Conservation (phyloP, 2,329 filamentous ascomycete species). For the Penicillium italicum region DNA sequence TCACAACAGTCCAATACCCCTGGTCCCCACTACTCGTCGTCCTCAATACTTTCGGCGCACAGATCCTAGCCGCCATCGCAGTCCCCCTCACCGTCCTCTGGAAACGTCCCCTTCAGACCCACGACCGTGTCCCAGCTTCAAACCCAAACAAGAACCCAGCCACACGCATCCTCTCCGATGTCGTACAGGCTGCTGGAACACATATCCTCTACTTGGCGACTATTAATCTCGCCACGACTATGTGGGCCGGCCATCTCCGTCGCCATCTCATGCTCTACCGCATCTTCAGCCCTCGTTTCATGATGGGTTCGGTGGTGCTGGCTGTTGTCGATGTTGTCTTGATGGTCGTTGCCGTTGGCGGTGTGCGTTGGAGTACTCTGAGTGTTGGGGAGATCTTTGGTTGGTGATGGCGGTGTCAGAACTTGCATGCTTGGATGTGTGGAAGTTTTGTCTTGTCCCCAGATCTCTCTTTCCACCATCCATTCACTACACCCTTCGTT, state of each 20-base stretch:
- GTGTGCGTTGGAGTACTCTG: slow-evolving; percentile 70
- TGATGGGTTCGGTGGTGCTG: slow-evolving; percentile 71
- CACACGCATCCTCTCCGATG: slow-evolving; percentile 58
- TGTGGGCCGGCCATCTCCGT: slow-evolving; percentile 82
- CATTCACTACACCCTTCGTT: neutral
- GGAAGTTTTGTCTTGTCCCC: neutral
- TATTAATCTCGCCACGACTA: slow-evolving; percentile 78
- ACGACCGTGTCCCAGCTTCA: slow-evolving; percentile 41
- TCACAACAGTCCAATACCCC: slow-evolving; percentile 78
- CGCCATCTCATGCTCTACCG: slow-evolving; percentile 95
- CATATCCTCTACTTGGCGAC: slow-evolving; percentile 80
- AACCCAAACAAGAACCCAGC: slow-evolving; percentile 26
- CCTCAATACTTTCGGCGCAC: slow-evolving; percentile 84
- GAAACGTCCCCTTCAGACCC: slow-evolving; percentile 78
- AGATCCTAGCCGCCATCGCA: slow-evolving; percentile 74
- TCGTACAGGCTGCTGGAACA: slow-evolving; percentile 67
- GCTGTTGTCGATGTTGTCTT: slow-evolving; percentile 73
- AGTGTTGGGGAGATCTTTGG: slow-evolving; percentile 88
- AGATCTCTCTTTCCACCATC: neutral
- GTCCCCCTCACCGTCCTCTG: slow-evolving; percentile 81
- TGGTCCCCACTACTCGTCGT: slow-evolving; percentile 79
- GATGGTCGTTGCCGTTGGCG: slow-evolving; percentile 67
- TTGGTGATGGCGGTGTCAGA: slow-evolving; percentile 48
- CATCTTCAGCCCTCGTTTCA: slow-evolving; percentile 86
- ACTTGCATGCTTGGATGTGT: neutral